phyloP scores from a whole-genome alignment of 129 eudicot genomes.

The Calendula officinalis region DNA sequence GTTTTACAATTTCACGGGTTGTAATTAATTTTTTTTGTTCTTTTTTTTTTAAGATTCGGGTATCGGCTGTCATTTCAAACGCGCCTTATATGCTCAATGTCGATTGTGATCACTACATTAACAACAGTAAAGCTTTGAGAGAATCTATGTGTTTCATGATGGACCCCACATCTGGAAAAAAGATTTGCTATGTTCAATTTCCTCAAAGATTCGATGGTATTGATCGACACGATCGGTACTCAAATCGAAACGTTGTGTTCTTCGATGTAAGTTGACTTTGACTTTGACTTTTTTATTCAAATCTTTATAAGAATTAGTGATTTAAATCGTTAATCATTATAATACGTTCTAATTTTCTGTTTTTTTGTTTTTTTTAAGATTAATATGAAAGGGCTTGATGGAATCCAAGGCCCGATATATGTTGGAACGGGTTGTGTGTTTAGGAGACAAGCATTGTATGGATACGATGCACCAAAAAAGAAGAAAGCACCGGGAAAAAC shows the following conservation, averaged over 20 bases:
- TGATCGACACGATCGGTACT: slow-evolving; percentile 88
- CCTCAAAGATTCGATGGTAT: slow-evolving; percentile 93
- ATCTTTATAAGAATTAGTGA: not conserved
- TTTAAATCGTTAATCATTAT: not conserved
- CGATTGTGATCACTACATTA: slow-evolving; percentile 94
- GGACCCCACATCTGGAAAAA: slow-evolving; percentile 91
- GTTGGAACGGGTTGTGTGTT: slow-evolving; percentile 96
- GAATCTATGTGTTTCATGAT: slow-evolving; percentile 95
- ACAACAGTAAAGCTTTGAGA: slow-evolving; percentile 78
- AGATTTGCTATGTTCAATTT: slow-evolving; percentile 81
- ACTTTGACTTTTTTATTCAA: not conserved
- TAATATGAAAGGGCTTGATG: slow-evolving; percentile 93
- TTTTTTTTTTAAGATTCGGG: slow-evolving; percentile 49
- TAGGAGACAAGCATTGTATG: slow-evolving; percentile 87
- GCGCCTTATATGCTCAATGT: slow-evolving; percentile 92
- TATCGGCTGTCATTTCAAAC: slow-evolving; percentile 81
- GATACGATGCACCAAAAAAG: slow-evolving; percentile 86
- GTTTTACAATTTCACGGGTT: not conserved
- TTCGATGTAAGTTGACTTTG: slow-evolving; percentile 60
- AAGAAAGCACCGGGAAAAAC: slow-evolving; percentile 85
- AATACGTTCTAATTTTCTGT: not conserved
- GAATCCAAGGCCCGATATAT: slow-evolving; percentile 92
- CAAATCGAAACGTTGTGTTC: slow-evolving; percentile 89
- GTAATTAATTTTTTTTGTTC: slow-evolving; percentile 9
- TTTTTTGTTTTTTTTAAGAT: slow-evolving; percentile 38